These are phyloP conservation scores for Stagonosporopsis vannaccii DNA, from an alignment of 2,329 filamentous ascomycete species.

Conservation along the genomic window DNA sequence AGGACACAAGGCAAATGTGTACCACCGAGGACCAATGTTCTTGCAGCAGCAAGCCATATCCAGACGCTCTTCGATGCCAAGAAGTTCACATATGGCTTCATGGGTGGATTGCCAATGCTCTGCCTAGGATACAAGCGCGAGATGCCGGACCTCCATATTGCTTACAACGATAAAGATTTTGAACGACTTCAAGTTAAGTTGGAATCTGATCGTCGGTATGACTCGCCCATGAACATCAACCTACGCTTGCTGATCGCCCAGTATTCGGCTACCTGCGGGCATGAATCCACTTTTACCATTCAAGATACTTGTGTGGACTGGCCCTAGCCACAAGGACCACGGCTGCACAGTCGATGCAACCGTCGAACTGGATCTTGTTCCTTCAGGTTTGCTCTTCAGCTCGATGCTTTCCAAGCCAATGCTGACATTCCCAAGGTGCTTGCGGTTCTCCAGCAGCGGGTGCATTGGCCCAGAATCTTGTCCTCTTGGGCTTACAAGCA, in stretches of 20 bases:
- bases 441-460: conserved; percentile 39
- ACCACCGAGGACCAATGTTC: conserved; percentile 36
- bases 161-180: conserved; percentile 44
- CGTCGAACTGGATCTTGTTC: conserved; percentile 42
- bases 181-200: conserved; percentile 38
- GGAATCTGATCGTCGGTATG: conserved; percentile 38
- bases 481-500: conserved; percentile 34
- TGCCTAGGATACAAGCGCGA: conserved; percentile 42
- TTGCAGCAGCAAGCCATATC: conserved; percentile 40
- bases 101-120: conserved; percentile 43
- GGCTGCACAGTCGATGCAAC: conserved; percentile 36
- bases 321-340: conserved; percentile 39
- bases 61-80: conserved; percentile 42
- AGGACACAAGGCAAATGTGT: conserved; percentile 22
- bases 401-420: neutral
- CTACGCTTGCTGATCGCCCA: conserved; percentile 26
- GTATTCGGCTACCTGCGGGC: conserved; percentile 36
- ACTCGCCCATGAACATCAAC: neutral
- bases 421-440: conserved; percentile 6
- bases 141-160: conserved; percentile 43
- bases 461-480: conserved; percentile 31
- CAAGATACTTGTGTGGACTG: conserved; percentile 42
- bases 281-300: conserved; percentile 42
- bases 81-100: conserved; percentile 40
- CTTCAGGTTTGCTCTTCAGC: conserved; percentile 31